Evolutionary conservation across 2,329 filamentous ascomycete species (phyloP), one percentile per base, ranked within the genome.

Genomic region (Phaeosphaeriaceae sp.): DNA sequence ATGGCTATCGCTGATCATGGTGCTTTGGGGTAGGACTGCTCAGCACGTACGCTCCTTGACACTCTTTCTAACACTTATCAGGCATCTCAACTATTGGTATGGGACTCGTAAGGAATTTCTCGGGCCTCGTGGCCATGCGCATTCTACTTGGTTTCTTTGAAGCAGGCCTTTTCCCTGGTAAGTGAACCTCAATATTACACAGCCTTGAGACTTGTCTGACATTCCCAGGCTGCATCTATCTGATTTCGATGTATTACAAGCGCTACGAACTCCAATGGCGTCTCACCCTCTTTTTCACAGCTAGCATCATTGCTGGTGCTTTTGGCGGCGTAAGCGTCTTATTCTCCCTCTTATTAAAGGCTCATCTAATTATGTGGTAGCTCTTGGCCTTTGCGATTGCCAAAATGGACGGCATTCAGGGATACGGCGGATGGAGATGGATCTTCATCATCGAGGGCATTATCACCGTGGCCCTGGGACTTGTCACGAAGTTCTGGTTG

Each of bases 391-490:
- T 76, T 47, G 75, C 73, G 19, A 89, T 91, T 62, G 79, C 78
- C 20, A 90, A 90, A 65, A 82, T 89, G 57, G 87, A 90, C 69
- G 80, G 81, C 24, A 81, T 83, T 7, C 80, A 78, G 13, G 84
- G 69, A 2, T 73, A 75, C 25, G 57, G 70, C 17, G 76, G 72
- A 10, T 78, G 75, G 75, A 67, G 74, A 15, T 76, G 74, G 72
- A 60, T 67, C n/a, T 72, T 74, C 56, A 70, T 74, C 50, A 69
- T 76, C 21, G 73, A 76, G 56, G 73, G 73, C 9, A 44, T 71
- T 7, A 45, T 71, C n/a, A 75, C 73, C 17, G 54, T 74, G 33
- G 57, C 63, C 2, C 41, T 68, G 1, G 84, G 84, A 7, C 59
- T 82, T 6, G 68, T 76, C 1, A 76, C 85, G 2, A 85, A 82